phyloP scores from a whole-genome alignment of 148 eudicot genomes.

The Vaccinium vitisidaea region DNA sequence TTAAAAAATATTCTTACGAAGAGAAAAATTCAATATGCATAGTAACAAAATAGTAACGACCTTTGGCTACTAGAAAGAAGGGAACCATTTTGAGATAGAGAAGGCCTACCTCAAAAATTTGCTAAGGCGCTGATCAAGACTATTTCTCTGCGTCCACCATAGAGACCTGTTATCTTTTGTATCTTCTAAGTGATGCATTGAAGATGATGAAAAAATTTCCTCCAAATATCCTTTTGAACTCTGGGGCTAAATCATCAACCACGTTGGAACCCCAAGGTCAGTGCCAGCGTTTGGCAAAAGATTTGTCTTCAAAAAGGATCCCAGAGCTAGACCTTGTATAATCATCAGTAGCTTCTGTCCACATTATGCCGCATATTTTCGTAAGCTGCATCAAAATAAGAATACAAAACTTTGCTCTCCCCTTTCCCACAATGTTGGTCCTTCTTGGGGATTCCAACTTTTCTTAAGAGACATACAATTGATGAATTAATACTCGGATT shows the following conservation, averaged over 20 bases:
- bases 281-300: too few relatives aligned
- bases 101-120: conserved; percentile 26
- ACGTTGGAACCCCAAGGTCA: too few relatives aligned
- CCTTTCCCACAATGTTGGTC: background rate
- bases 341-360: conserved; percentile 12
- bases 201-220: too few relatives aligned
- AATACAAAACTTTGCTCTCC: background rate
- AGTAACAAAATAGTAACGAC: background rate
- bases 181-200: too few relatives aligned
- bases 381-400: background rate
- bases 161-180: too few relatives aligned
- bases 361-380: background rate
- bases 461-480: background rate
- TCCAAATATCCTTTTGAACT: too few relatives aligned
- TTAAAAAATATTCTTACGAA: background rate
- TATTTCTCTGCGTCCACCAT: too few relatives aligned
- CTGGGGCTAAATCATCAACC: too few relatives aligned
- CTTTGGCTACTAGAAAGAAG: conserved; percentile 29
- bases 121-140: conserved; percentile 24
- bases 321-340: too few relatives aligned
- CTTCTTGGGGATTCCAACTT: background rate
- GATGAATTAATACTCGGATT: background rate
- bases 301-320: too few relatives aligned
- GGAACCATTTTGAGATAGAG: background rate
- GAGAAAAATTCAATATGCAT: background rate